Base-by-base conservation (phyloP, 2,329 filamentous ascomycete species). In the Colletotrichum musicola region DNA sequence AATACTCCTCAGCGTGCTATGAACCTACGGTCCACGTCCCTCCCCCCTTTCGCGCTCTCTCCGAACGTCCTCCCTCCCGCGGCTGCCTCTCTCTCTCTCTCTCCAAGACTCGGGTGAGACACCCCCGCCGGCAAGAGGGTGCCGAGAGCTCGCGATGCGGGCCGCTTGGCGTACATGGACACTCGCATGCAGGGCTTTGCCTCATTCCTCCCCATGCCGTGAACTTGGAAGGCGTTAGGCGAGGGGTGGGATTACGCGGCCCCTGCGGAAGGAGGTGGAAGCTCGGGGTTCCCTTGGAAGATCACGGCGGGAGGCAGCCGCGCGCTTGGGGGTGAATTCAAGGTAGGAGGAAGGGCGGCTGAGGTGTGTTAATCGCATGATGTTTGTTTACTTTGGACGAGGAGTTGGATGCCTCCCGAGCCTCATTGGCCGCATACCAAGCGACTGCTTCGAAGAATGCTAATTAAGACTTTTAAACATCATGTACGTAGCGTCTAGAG, bases 111-210 rank as follows among this genome's bases (percentile, higher is more conserved):
- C 47, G 49, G 53, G 35, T 22, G 51, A 35, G 47, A 62, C 18
- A n/a, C 44, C 61, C 62, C 61, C 62, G 66, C 66, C 66, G 66
- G 66, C 66, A 69, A 65, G 44, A 49, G 44, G 55, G 20, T 69
- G 66, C 66, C 66, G 66, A 66, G 47, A 56, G 35, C 30, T 65
- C 56, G 16, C 66, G 62, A 69, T 57, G 62, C 47, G 62, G 20
- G 62, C 13, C 30, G 55, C 66, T 69, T 69, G 66, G 66, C 66
- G 44, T 59, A 40, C 66, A 58, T 56, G 55, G 7, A 35, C 30
- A 9, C 9, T 35, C 42, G 49, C 35, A 51, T 69, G 62, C 62
- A 69, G 65, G 55, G 62, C 10, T 35, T 50, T 54, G 22, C 22
- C 22, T 25, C 22, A 25, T 25, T 4, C 22, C 22, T 25, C 22